These are phyloP conservation scores for Mycena metata DNA, from an alignment of 768 basidiomycete species.

Conservation along the genomic window DNA sequence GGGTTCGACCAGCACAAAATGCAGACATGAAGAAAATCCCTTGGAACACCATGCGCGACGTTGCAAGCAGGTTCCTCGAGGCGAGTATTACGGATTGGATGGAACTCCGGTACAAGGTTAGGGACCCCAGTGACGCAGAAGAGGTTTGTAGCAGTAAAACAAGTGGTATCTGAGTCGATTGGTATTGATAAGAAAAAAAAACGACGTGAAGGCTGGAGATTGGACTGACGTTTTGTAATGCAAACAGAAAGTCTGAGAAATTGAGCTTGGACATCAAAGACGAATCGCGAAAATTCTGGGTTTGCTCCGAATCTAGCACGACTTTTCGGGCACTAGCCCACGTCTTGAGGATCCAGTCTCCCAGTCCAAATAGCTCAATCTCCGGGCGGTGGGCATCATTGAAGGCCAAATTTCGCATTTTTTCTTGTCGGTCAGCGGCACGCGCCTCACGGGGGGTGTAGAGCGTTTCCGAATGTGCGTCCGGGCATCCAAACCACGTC, in stretches of 20 bases:
- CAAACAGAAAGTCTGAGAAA: slow-evolving; percentile 72
- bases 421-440: slow-evolving; percentile 79
- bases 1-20: slow-evolving; percentile 81
- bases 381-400: slow-evolving; percentile 85
- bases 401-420: slow-evolving; percentile 80
- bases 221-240: slow-evolving; percentile 78
- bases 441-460: slow-evolving; percentile 71
- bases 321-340: slow-evolving; percentile 79
- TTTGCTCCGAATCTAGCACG: slow-evolving; percentile 69
- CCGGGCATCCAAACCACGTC: slow-evolving; percentile 61
- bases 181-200: slow-evolving; percentile 30
- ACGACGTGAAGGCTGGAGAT: slow-evolving; percentile 29
- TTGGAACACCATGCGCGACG: slow-evolving; percentile 83
- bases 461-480: slow-evolving; percentile 56
- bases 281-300: slow-evolving; percentile 56
- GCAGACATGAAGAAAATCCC: slow-evolving; percentile 90
- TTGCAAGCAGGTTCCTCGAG: slow-evolving; percentile 71
- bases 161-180: slow-evolving; percentile 72
- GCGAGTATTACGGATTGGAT: slow-evolving; percentile 80
- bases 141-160: slow-evolving; percentile 80
- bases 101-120: slow-evolving; percentile 84
- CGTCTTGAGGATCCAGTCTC: slow-evolving; percentile 85
- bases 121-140: slow-evolving; percentile 81
- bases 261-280: slow-evolving; percentile 70
- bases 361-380: slow-evolving; percentile 84